Evolutionary conservation across 306 rosid species (phyloP).

Genomic region (Sesbania bispinosa): DNA sequence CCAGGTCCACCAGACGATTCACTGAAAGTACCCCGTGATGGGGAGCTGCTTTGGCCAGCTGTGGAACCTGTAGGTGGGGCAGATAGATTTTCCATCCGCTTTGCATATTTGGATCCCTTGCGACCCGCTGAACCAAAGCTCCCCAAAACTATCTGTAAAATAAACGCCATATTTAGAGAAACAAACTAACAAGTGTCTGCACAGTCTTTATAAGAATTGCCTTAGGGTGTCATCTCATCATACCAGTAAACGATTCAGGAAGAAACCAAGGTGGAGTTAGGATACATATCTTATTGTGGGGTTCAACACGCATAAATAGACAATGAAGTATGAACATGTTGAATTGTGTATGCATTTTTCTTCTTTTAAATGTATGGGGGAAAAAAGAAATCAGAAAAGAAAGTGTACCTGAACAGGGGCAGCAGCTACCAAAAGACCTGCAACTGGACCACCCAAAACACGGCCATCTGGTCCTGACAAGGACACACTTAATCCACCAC

Average conservation of each 20-base stretch:
- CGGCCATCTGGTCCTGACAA: conserved; percentile 75
- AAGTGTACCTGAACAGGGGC: conserved; percentile 78
- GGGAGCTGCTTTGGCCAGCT: conserved; percentile 48
- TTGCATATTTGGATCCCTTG: conserved; percentile 39
- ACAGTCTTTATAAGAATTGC: neutral
- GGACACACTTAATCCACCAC: conserved; percentile 63
- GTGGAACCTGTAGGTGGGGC: conserved; percentile 23
- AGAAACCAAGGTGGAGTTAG: neutral
- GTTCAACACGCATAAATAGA: neutral
- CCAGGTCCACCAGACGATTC: conserved; percentile 50
- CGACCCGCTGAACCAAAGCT: conserved; percentile 49
- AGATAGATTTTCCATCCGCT: conserved; percentile 18
- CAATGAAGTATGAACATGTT: neutral
- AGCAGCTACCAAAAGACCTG: conserved; percentile 67
- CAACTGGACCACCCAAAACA: conserved; percentile 71
- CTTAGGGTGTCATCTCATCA: neutral
- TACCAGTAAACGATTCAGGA: no score
- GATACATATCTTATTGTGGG: neutral
- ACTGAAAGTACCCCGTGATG: conserved; percentile 42
- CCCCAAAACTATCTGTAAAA: conserved; percentile 56
- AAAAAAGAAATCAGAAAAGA: neutral
- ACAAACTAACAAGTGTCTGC: neutral
- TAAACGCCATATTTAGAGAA: neutral
- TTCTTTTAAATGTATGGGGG: neutral
- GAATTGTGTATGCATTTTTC: neutral